Percentiles rank a stretch among this genome's conserved stretches.
These are phyloP conservation scores for Zygotorulaspora sp. DNA, from an alignment of 805 yeast species.

Conservation along the genomic window DNA sequence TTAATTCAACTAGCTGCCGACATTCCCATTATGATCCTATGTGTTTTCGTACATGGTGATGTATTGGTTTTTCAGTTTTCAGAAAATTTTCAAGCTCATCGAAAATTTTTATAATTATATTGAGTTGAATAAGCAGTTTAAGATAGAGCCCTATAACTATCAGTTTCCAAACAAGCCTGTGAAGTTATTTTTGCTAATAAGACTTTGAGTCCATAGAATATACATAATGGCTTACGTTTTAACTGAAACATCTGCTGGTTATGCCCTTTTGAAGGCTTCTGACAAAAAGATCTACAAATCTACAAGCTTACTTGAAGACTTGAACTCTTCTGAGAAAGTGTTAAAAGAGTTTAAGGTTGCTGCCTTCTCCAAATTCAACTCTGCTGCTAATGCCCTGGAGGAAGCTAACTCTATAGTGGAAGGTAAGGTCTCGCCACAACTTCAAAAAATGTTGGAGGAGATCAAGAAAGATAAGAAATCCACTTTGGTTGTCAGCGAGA, in stretches of 20 bases:
- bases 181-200: too few relatives aligned
- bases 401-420: constrained; percentile 90
- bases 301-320: constrained; percentile 63
- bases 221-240: constrained; percentile 73
- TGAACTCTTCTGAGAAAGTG: constrained; percentile 79
- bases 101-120: constrained; percentile 21
- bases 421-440: constrained; percentile 85
- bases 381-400: constrained; percentile 94
- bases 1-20: too few relatives aligned
- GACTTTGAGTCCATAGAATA: too few relatives aligned
- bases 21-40: too few relatives aligned
- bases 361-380: constrained; percentile 88
- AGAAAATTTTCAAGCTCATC: constrained; percentile 27
- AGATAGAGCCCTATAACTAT: too few relatives aligned
- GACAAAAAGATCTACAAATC: constrained; percentile 96
- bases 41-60: not conserved
- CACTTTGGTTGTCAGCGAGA: constrained; percentile 85
- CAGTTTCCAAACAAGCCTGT: too few relatives aligned
- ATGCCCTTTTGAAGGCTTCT: constrained; percentile 93
- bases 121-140: too few relatives aligned
- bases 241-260: constrained; percentile 98
- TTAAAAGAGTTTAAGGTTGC: constrained; percentile 88
- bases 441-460: constrained; percentile 70
- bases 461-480: constrained; percentile 77
- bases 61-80: constrained; percentile 1